phyloP scores from a whole-genome alignment of 345 rosid genomes.

The Ceriops zippeliana region DNA sequence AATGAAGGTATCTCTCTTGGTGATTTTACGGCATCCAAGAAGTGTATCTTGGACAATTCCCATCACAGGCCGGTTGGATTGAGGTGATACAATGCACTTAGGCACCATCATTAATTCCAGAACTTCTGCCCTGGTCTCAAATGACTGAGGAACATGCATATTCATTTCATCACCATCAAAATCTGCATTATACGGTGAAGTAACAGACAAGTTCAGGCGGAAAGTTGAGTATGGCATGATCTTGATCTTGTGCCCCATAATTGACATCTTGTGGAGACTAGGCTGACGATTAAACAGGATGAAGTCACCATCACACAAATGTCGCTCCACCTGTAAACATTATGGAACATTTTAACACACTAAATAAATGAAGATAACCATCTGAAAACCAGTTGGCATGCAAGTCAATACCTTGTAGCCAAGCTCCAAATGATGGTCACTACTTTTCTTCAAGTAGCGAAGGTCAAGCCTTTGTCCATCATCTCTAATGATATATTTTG shows the following conservation, averaged over 20 bases:
- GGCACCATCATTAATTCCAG: conserved; percentile 99
- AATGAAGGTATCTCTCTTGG: conserved; percentile 96
- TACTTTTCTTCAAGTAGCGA: conserved; percentile 95
- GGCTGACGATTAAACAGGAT: conserved; percentile 96
- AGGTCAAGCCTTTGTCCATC: conserved; percentile 99
- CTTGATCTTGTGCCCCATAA: conserved; percentile 95
- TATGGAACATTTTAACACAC: not conserved
- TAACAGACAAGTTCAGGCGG: conserved; percentile 85
- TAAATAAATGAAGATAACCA: not conserved
- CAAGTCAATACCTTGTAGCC: conserved; percentile 67
- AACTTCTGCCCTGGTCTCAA: conserved; percentile 96
- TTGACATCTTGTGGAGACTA: conserved; percentile 98
- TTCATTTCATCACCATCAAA: conserved; percentile 99
- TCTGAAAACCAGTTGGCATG: not conserved
- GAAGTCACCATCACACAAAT: conserved; percentile 85
- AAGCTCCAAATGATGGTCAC: conserved; percentile 97
- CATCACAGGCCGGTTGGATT: conserved; percentile 96
- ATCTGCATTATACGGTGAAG: conserved; percentile 98
- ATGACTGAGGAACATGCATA: conserved; percentile 97
- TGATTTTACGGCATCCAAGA: conserved; percentile 92
- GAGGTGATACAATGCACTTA: conserved; percentile 95
- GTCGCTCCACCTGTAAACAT: conserved; percentile 85
- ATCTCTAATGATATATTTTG: conserved; percentile 92
- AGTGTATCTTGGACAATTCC: conserved; percentile 99
- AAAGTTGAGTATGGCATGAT: conserved; percentile 98